phyloP scores from a whole-genome alignment of 805 yeast species.

The Starmerella bacillaris region DNA sequence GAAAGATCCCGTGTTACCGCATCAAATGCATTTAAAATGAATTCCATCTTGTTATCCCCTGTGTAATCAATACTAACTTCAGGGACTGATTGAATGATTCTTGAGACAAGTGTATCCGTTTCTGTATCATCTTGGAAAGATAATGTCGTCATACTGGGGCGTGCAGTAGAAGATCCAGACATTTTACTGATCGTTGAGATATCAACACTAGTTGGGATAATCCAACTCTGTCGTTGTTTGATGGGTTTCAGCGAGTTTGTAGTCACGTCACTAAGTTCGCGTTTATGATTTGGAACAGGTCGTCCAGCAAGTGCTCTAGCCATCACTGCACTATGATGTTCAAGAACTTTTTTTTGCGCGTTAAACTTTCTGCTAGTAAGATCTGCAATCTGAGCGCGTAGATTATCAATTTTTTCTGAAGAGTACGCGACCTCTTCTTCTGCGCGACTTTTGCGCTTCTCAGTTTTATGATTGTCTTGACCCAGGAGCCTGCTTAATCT shows the following conservation, averaged over 20 bases:
- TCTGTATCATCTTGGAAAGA: constrained; percentile 6
- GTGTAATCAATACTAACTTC: constrained; percentile 10
- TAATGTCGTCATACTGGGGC: neutral
- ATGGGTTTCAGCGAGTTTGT: neutral
- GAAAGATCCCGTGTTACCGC: constrained; percentile 9
- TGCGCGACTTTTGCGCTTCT: constrained; percentile 15
- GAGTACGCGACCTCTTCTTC: constrained; percentile 15
- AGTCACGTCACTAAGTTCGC: too few species aligned
- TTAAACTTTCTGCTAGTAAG: constrained; percentile 5
- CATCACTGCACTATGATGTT: constrained; percentile 18
- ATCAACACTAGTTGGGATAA: neutral
- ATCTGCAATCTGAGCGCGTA: constrained; percentile 9
- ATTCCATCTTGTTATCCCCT: constrained; percentile 9
- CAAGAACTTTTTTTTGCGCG: constrained; percentile 11
- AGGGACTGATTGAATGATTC: constrained; percentile 10
- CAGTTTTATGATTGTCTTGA: constrained; percentile 2
- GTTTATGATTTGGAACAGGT: too few species aligned
- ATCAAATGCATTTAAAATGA: constrained; percentile 11
- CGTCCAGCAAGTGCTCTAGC: constrained; percentile 7
- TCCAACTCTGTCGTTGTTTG: neutral
- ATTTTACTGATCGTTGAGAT: neutral
- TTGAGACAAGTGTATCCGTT: constrained; percentile 7
- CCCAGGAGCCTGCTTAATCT: constrained; percentile 1
- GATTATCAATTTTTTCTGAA: constrained; percentile 9
- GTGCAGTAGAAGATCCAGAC: neutral